phyloP scores from a whole-genome alignment of 2,329 filamentous ascomycete species.

The Scedosporium minutisporum region DNA sequence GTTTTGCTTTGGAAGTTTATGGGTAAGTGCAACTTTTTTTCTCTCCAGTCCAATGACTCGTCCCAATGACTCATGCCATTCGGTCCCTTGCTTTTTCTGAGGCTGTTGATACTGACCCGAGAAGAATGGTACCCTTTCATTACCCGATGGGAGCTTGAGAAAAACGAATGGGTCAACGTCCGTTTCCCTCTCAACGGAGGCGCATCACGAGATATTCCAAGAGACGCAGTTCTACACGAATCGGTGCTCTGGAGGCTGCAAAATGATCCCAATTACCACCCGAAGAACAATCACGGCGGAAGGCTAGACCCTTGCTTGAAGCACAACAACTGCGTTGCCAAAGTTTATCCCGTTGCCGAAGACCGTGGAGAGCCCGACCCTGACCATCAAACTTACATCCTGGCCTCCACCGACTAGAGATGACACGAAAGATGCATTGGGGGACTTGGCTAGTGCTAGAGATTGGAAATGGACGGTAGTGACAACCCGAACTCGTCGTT shows the following conservation, averaged over 20 bases:
- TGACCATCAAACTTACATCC: not conserved
- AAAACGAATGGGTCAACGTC: slow-evolving; percentile 21
- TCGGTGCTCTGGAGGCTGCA: slow-evolving; percentile 24
- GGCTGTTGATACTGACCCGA: not conserved
- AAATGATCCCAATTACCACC: slow-evolving; percentile 18
- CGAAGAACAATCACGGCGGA: slow-evolving; percentile 24
- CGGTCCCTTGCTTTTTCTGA: not conserved
- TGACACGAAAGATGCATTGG: not conserved
- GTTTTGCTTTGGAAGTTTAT: slow-evolving; percentile 32
- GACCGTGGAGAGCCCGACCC: not conserved
- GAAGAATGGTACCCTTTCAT: slow-evolving; percentile 29
- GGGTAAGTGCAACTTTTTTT: slow-evolving; percentile 20
- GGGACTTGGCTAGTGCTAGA: too few relatives aligned
- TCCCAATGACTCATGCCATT: not conserved
- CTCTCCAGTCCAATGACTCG: not conserved
- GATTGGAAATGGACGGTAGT: too few relatives aligned
- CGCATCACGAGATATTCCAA: slow-evolving; percentile 26
- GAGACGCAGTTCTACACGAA: slow-evolving; percentile 27
- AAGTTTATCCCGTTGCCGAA: not conserved
- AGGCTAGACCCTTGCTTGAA: slow-evolving; percentile 21
- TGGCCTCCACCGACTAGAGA: not conserved
- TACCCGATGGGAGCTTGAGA: slow-evolving; percentile 29
- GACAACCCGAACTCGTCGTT: too few relatives aligned
- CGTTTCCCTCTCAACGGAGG: slow-evolving; percentile 29
- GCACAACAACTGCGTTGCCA: slow-evolving; percentile 2